A percentile compares a stretch with the other conserved stretches of the same genome.
Conservation (phyloP, 2,329 filamentous ascomycete genomes). For the Ascochyta clinopodiicola region DNA sequence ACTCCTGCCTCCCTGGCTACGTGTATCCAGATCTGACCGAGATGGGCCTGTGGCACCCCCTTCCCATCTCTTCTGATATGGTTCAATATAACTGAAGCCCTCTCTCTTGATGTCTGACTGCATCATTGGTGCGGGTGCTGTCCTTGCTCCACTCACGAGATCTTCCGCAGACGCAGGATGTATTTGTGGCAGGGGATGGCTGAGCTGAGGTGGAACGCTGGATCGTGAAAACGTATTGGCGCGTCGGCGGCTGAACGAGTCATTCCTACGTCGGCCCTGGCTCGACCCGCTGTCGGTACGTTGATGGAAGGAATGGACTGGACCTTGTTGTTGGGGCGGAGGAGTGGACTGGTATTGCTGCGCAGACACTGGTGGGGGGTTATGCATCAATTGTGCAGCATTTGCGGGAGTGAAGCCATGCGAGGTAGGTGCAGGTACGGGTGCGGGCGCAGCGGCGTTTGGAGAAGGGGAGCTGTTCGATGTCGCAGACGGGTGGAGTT, state of each 20-base stretch:
- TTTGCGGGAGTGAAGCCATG: slow-evolving; percentile 50
- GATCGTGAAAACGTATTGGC: slow-evolving; percentile 38
- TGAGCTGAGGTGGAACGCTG: slow-evolving; percentile 46
- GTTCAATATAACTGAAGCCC: slow-evolving; percentile 35
- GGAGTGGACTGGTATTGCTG: slow-evolving; percentile 38
- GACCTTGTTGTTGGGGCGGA: slow-evolving; percentile 31
- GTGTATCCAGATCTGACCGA: slow-evolving; percentile 32
- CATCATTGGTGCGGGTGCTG: slow-evolving; percentile 40
- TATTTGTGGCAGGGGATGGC: slow-evolving; percentile 42
- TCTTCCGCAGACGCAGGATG: slow-evolving; percentile 43
- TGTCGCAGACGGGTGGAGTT: slow-evolving; percentile 53
- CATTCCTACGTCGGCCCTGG: slow-evolving; percentile 40
- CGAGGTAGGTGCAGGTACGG: slow-evolving; percentile 30
- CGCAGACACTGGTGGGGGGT: slow-evolving; percentile 28
- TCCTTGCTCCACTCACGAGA: slow-evolving; percentile 44
- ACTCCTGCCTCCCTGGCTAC: slow-evolving; percentile 38
- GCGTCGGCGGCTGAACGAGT: slow-evolving; percentile 45
- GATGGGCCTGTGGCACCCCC: slow-evolving; percentile 31
- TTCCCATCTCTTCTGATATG: slow-evolving; percentile 42
- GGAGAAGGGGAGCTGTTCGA: slow-evolving; percentile 42
- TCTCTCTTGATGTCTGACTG: slow-evolving; percentile 40
- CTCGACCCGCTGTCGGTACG: slow-evolving; percentile 43
- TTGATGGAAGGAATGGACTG: slow-evolving; percentile 42
- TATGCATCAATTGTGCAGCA: slow-evolving; percentile 45
- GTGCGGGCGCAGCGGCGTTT: slow-evolving; percentile 32